Percentiles rank a stretch among this genome's conserved stretches.
Evolutionary conservation across 2,329 filamentous ascomycete species (phyloP).

Genomic region (Aspergillus sp.): DNA sequence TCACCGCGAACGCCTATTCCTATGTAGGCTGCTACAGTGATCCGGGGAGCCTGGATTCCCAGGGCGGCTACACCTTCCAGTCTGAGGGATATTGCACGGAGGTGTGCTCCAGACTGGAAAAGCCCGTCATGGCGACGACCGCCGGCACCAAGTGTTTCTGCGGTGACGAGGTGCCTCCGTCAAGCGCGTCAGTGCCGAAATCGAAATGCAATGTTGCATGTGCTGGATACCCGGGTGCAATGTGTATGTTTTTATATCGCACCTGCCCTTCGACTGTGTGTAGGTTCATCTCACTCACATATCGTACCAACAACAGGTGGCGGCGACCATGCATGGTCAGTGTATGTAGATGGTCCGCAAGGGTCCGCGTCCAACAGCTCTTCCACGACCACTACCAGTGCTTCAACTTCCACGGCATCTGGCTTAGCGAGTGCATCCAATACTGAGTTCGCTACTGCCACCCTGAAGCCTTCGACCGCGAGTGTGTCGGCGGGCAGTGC

Average conservation of each 20-base stretch:
- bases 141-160: slow-evolving; percentile 5
- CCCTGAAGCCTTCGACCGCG: too few relatives aligned
- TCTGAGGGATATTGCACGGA: slow-evolving; percentile 1
- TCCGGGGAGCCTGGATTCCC: not conserved
- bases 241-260: not conserved
- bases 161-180: not conserved
- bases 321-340: not conserved
- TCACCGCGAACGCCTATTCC: too few relatives aligned
- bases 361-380: too few relatives aligned
- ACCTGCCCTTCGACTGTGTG: not conserved
- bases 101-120: not conserved
- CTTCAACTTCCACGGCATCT: too few relatives aligned
- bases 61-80: slow-evolving; percentile 1
- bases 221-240: not conserved
- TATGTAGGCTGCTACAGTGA: slow-evolving; percentile 5
- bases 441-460: too few relatives aligned
- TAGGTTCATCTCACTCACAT: not conserved
- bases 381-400: too few relatives aligned
- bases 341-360: not conserved
- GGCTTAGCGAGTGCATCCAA: too few relatives aligned
- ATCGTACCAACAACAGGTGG: not conserved
- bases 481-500: too few relatives aligned
- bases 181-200: not conserved
- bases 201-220: slow-evolving; percentile 3
- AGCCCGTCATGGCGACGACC: not conserved